Percentiles rank a stretch among this genome's conserved stretches.
Conservation (phyloP, 495 filamentous ascomycete species). For the Cryomyces antarcticus region DNA sequence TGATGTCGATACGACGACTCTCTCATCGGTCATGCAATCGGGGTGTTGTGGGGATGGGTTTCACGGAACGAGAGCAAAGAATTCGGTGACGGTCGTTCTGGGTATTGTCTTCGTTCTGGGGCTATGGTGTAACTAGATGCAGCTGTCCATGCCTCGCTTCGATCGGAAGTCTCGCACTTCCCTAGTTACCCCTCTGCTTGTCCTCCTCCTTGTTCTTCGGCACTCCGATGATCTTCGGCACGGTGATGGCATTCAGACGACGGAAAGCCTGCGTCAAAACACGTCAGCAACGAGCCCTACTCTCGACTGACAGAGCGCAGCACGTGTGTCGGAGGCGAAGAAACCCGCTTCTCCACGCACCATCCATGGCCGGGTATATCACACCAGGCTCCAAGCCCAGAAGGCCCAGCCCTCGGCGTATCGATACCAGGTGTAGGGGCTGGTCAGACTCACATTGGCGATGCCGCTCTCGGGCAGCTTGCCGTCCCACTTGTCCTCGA, state of each 20-base stretch:
- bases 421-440: conserved; percentile 21
- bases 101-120: no score
- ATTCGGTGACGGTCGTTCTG: no score
- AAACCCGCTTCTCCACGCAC: conserved; percentile 2
- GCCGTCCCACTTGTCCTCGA: conserved; percentile 38
- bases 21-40: no score
- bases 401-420: conserved; percentile 20
- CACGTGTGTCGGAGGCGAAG: not conserved
- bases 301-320: no score
- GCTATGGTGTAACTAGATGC: no score
- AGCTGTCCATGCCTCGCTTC: no score
- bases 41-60: no score
- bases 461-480: conserved; percentile 27
- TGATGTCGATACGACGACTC: no score
- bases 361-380: conserved; percentile 16
- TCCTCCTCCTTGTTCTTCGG: conserved; percentile 37
- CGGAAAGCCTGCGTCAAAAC: conserved; percentile 26
- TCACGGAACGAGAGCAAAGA: no score
- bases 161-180: not conserved
- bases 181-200: conserved; percentile 9
- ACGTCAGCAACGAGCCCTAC: conserved; percentile 3
- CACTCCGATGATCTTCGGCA: conserved; percentile 33
- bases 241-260: conserved; percentile 31
- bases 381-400: conserved; percentile 20
- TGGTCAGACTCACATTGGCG: conserved; percentile 25